A percentile compares a stretch with the other conserved stretches of the same genome.
These are phyloP conservation scores for Carallia pectinifolia DNA, from an alignment of 345 rosid species.

Conservation along the genomic window DNA sequence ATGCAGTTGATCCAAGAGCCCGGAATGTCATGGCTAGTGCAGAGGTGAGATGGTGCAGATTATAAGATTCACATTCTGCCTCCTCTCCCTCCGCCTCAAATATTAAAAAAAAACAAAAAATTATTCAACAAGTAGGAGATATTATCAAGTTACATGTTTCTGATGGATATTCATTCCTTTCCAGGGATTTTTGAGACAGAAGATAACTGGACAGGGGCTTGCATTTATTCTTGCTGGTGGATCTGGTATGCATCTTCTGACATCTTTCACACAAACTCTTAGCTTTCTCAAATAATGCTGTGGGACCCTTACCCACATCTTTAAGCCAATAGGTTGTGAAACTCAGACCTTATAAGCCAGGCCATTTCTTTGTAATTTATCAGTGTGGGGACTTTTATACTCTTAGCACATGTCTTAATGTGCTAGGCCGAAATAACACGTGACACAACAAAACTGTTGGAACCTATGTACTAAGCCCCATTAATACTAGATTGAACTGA, in stretches of 20 bases:
- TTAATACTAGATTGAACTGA: no score
- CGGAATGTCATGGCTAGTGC: slow-evolving; percentile 62
- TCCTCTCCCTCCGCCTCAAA: no score
- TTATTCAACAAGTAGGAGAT: not conserved
- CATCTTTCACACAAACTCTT: not conserved
- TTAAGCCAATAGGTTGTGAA: no score
- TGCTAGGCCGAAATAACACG: not conserved
- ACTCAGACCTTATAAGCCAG: no score
- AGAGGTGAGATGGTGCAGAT: slow-evolving; percentile 53
- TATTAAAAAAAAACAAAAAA: no score
- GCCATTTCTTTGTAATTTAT: no score
- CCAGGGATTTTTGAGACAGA: slow-evolving; percentile 94
- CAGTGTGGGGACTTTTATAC: not conserved
- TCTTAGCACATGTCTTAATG: not conserved
- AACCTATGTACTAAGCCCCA: no score
- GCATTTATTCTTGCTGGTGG: slow-evolving; percentile 94
- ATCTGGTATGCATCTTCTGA: slow-evolving; percentile 61
- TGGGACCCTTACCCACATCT: no score
- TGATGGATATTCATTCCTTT: slow-evolving; percentile 21
- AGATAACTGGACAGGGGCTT: slow-evolving; percentile 87
- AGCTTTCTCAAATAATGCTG: no score
- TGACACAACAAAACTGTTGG: no score
- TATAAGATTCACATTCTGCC: not conserved
- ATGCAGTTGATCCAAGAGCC: slow-evolving; percentile 70
- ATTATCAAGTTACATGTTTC: slow-evolving; percentile 1